Evolutionary conservation across 2,329 filamentous ascomycete species (phyloP).

Genomic region (Alternaria consortialis): DNA sequence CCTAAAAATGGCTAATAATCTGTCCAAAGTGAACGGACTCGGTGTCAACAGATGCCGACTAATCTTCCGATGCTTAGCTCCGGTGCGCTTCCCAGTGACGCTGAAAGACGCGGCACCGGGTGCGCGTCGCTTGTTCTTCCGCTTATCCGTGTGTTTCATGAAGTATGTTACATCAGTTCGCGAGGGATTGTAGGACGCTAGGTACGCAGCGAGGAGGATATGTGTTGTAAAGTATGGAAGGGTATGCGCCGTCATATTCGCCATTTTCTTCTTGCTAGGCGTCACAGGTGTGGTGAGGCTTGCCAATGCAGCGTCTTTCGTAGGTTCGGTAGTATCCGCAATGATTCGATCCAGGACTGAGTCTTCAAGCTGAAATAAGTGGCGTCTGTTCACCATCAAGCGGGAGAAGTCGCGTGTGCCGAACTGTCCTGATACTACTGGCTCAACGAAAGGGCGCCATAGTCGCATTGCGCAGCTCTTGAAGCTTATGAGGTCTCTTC

Average conservation of each 20-base stretch:
- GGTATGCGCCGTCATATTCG: conserved; percentile 51
- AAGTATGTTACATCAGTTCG: conserved; percentile 79
- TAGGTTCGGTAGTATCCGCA: conserved; percentile 2
- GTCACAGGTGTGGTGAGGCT: conserved; percentile 8
- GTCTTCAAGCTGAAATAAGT: conserved; percentile 76
- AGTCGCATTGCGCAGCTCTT: conserved; percentile 74
- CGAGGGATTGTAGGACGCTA: conserved; percentile 80
- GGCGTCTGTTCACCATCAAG: conserved; percentile 75
- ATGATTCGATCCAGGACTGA: conserved; percentile 71
- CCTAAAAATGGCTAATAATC: conserved; percentile 79
- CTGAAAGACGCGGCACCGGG: conserved; percentile 26
- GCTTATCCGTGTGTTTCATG: conserved; percentile 70
- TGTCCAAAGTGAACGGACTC: conserved; percentile 78
- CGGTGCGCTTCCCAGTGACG: conserved; percentile 19
- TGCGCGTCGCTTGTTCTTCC: conserved; percentile 56
- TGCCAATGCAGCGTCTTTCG: neutral
- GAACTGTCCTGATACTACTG: conserved; percentile 77
- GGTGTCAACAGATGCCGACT: conserved; percentile 79
- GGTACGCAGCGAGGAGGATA: conserved; percentile 78
- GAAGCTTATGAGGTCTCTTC: conserved; percentile 79
- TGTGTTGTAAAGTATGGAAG: conserved; percentile 78
- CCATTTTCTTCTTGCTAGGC: conserved; percentile 24
- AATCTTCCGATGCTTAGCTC: conserved; percentile 72
- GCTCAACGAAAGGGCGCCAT: conserved; percentile 85
- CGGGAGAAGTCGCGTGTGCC: conserved; percentile 83